Percentiles rank a stretch among this genome's conserved stretches.
Conservation (phyloP, 1,284 basidiomycete genomes). For the Irpex sp. region DNA sequence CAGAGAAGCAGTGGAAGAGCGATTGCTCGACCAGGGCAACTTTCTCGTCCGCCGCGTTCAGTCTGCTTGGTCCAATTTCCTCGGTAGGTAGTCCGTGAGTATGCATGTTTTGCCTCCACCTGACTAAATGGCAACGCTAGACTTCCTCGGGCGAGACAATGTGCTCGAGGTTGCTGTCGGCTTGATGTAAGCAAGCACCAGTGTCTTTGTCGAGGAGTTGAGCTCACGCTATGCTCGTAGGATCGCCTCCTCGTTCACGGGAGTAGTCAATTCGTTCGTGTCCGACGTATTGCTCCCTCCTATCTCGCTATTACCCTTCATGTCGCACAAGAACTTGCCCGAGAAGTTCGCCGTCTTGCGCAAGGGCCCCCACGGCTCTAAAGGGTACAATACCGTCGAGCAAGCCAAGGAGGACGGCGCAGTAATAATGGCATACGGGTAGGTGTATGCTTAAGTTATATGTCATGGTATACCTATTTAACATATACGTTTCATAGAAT, state of each 20-base stretch:
- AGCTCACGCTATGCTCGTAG: neutral
- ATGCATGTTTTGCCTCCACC: neutral
- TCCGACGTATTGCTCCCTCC: conserved; percentile 13
- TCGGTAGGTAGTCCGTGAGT: conserved; percentile 4
- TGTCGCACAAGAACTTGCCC: conserved; percentile 13
- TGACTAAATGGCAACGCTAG: neutral
- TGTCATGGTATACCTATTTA: neutral
- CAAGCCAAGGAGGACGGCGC: conserved; percentile 14
- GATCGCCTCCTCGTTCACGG: conserved; percentile 12
- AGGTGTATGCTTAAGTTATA: neutral
- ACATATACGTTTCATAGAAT: neutral
- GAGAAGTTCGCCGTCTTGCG: conserved; percentile 12
- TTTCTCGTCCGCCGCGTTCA: conserved; percentile 7
- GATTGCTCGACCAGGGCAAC: conserved; percentile 5
- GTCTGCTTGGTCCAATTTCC: conserved; percentile 12
- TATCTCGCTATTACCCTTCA: conserved; percentile 14
- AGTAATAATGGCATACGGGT: conserved; percentile 15
- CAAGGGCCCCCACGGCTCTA: conserved; percentile 6
- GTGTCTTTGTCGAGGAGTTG: neutral
- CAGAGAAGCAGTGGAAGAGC: conserved; percentile 8
- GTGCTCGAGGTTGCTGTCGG: conserved; percentile 15
- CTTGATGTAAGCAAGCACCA: conserved; percentile 8
- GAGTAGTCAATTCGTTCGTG: conserved; percentile 13
- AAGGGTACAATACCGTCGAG: conserved; percentile 13
- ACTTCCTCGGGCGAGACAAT: conserved; percentile 15